A percentile compares a stretch with the other conserved stretches of the same genome.
Evolutionary conservation across 2,329 filamentous ascomycete genomes (phyloP).

Genomic region (Pseudogymnoascus sp.): DNA sequence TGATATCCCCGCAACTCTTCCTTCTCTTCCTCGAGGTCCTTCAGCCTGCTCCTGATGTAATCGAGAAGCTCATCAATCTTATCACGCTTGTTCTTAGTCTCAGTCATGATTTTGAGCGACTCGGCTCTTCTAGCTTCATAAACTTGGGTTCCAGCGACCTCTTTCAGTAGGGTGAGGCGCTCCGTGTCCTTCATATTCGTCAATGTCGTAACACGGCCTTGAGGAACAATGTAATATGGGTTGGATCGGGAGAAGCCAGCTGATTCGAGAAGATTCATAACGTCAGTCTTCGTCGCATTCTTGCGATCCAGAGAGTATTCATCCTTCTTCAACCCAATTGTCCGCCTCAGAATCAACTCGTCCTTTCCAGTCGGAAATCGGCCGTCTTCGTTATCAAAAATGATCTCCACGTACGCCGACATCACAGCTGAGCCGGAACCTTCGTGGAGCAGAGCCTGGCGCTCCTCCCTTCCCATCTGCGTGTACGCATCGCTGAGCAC

Average conservation of each 20-base stretch:
- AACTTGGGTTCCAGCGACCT: conserved; percentile 95
- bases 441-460: conserved; percentile 92
- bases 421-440: conserved; percentile 96
- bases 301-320: conserved; percentile 97
- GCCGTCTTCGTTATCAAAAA: conserved; percentile 95
- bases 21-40: conserved; percentile 92
- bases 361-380: conserved; percentile 89
- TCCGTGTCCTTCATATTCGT: conserved; percentile 99
- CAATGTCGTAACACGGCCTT: conserved; percentile 88
- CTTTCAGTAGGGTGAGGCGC: conserved; percentile 81
- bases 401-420: conserved; percentile 98
- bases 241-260: conserved; percentile 96
- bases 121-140: conserved; percentile 90
- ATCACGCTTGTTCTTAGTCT: conserved; percentile 86
- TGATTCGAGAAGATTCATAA: conserved; percentile 90
- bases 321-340: conserved; percentile 95
- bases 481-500: conserved; percentile 97
- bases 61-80: conserved; percentile 91
- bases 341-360: conserved; percentile 83
- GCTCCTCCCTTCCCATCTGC: conserved; percentile 90
- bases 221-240: conserved; percentile 97
- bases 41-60: conserved; percentile 83
- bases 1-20: conserved; percentile 91
- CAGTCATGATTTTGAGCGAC: conserved; percentile 91
- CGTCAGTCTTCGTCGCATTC: conserved; percentile 87